These are phyloP conservation scores for Coniella vitis DNA, from an alignment of 2,329 filamentous ascomycete species.

Conservation along the genomic window DNA sequence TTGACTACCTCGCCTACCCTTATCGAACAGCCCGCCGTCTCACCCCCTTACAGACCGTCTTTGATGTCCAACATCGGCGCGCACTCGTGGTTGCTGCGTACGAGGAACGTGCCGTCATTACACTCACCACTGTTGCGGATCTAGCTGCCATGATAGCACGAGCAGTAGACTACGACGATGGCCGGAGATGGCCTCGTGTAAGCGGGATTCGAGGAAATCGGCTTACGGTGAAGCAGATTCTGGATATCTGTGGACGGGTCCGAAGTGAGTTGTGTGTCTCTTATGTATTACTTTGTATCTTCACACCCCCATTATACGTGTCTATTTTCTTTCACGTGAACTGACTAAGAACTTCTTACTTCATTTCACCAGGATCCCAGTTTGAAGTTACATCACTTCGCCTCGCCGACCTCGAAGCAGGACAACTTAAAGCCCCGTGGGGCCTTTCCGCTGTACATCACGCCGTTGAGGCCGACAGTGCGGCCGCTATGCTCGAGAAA, in stretches of 20 bases:
- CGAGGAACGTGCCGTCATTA: slow-evolving; percentile 35
- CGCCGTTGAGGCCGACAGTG: slow-evolving; percentile 28
- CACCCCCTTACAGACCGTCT: slow-evolving; percentile 28
- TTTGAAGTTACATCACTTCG: slow-evolving; percentile 39
- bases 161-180: slow-evolving; percentile 37
- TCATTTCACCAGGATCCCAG: slow-evolving; percentile 21
- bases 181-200: slow-evolving; percentile 33
- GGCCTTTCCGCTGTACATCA: slow-evolving; percentile 25
- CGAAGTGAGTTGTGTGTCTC: slow-evolving; percentile 5
- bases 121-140: slow-evolving; percentile 38
- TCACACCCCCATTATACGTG: too few relatives aligned
- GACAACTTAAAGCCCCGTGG: slow-evolving; percentile 35
- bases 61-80: slow-evolving; percentile 35
- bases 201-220: slow-evolving; percentile 35
- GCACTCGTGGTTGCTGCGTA: slow-evolving; percentile 35
- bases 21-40: slow-evolving; percentile 39
- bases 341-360: too few relatives aligned
- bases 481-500: slow-evolving; percentile 26
- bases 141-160: slow-evolving; percentile 30
- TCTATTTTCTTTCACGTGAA: too few relatives aligned
- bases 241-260: slow-evolving; percentile 29
- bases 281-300: neutral
- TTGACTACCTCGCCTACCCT: slow-evolving; percentile 48
- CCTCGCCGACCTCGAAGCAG: slow-evolving; percentile 39
- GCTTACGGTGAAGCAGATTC: slow-evolving; percentile 29